These are phyloP conservation scores for Nakataea oryzae DNA, from an alignment of 2,329 filamentous ascomycete genomes.

Conservation along the genomic window DNA sequence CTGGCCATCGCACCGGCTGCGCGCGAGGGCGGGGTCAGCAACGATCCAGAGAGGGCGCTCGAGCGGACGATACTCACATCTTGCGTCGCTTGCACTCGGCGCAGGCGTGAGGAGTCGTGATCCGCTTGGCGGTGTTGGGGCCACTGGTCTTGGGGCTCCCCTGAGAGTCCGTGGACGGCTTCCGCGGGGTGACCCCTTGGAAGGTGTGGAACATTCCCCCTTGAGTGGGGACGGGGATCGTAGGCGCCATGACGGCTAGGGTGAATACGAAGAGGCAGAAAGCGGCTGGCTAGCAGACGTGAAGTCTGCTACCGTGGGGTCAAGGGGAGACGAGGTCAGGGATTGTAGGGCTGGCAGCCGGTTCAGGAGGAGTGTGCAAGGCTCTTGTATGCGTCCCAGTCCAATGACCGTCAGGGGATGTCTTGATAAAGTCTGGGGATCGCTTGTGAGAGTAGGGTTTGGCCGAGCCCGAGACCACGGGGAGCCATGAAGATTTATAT, in stretches of 20 bases:
- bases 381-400: background rate
- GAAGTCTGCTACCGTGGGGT: background rate
- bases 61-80: constrained; percentile 35
- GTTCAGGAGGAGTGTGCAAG: background rate
- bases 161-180: constrained; percentile 31
- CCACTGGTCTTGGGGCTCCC: constrained; percentile 28
- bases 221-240: constrained; percentile 34
- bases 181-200: constrained; percentile 41
- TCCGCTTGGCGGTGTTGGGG: constrained; percentile 31
- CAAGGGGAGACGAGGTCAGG: background rate
- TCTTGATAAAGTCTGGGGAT: constrained; percentile 4
- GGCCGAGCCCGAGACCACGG: constrained; percentile 18
- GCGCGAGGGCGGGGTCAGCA: background rate
- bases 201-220: constrained; percentile 44
- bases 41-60: background rate
- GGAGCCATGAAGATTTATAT: constrained; percentile 27
- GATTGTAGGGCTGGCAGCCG: constrained; percentile 1
- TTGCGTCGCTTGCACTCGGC: constrained; percentile 72
- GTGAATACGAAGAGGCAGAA: background rate
- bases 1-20: constrained; percentile 63
- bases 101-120: constrained; percentile 54
- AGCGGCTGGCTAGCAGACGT: background rate
- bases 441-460: constrained; percentile 3
- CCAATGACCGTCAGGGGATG: constrained; percentile 11
- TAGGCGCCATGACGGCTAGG: constrained; percentile 25